Evolutionary conservation across 495 filamentous ascomycete species (phyloP).

Genomic region (Penicillium coprophilum): DNA sequence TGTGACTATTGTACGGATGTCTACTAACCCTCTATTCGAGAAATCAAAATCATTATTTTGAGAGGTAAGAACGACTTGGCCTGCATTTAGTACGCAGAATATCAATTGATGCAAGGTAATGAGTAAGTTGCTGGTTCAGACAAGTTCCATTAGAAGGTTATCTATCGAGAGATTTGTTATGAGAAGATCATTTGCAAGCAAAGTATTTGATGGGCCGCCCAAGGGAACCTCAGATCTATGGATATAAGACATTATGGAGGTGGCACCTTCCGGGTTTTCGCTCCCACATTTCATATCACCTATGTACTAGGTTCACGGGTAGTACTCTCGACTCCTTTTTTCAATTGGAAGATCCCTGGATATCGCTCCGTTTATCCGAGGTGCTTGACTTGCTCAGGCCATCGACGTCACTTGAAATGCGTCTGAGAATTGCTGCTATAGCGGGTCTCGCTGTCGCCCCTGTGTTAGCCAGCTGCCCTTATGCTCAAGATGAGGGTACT

Average conservation of each 20-base stretch:
- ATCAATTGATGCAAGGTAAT: neutral
- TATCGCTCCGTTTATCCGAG: neutral
- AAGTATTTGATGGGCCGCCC: neutral
- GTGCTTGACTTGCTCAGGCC: neutral
- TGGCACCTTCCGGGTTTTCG: neutral
- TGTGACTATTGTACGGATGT: too few species aligned
- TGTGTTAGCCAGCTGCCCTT: constrained; percentile 1
- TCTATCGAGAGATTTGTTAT: neutral
- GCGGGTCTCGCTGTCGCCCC: constrained; percentile 5
- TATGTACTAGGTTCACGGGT: too few species aligned
- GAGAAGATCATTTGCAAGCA: neutral
- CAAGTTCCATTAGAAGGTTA: neutral
- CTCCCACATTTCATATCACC: neutral
- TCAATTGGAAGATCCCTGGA: neutral
- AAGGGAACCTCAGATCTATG: neutral
- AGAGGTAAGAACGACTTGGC: neutral
- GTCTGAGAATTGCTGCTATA: neutral
- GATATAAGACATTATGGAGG: neutral
- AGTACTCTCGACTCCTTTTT: neutral
- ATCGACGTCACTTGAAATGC: neutral
- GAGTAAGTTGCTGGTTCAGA: neutral
- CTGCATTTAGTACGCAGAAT: neutral
- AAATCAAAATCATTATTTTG: neutral
- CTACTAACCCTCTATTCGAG: neutral
- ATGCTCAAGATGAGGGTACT: neutral